Evolutionary conservation across 1,284 basidiomycete species (phyloP).

Genomic region (Irpex sp.): DNA sequence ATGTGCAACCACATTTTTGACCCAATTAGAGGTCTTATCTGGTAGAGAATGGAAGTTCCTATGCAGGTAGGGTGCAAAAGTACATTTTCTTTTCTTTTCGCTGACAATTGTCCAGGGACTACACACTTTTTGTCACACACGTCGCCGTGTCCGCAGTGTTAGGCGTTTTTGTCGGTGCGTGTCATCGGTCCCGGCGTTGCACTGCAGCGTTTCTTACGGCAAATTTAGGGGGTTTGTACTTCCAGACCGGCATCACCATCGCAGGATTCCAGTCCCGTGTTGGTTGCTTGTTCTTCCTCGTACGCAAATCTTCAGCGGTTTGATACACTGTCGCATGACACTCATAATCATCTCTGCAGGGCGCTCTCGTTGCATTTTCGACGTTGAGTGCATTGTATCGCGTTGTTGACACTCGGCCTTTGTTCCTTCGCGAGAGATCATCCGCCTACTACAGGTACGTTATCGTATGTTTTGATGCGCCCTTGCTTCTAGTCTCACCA

Average conservation of each 20-base stretch:
- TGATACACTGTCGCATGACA: background rate
- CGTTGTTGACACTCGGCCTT: conserved; percentile 71
- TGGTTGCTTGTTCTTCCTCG: conserved; percentile 89
- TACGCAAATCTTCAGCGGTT: conserved; percentile 30
- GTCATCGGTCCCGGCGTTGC: background rate
- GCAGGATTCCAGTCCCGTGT: conserved; percentile 90
- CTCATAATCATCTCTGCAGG: conserved; percentile 30
- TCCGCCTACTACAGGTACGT: conserved; percentile 72
- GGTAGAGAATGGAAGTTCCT: conserved; percentile 83
- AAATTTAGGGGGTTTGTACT: conserved; percentile 74
- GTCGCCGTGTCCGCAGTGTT: conserved; percentile 62
- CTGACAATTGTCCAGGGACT: conserved; percentile 51
- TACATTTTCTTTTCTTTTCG: background rate
- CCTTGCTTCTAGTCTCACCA: conserved; percentile 1
- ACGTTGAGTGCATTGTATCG: conserved; percentile 86
- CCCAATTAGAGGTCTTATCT: conserved; percentile 77
- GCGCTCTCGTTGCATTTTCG: conserved; percentile 84
- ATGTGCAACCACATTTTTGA: conserved; percentile 79
- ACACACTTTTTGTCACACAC: conserved; percentile 79
- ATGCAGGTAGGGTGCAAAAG: conserved; percentile 43
- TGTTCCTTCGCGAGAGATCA: conserved; percentile 86
- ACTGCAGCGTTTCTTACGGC: background rate
- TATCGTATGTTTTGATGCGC: background rate
- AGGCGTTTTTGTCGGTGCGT: conserved; percentile 75
- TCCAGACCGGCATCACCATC: conserved; percentile 72